Evolutionary conservation across 148 eudicot genomes (phyloP).

Genomic region (Selenicereus undatus): DNA sequence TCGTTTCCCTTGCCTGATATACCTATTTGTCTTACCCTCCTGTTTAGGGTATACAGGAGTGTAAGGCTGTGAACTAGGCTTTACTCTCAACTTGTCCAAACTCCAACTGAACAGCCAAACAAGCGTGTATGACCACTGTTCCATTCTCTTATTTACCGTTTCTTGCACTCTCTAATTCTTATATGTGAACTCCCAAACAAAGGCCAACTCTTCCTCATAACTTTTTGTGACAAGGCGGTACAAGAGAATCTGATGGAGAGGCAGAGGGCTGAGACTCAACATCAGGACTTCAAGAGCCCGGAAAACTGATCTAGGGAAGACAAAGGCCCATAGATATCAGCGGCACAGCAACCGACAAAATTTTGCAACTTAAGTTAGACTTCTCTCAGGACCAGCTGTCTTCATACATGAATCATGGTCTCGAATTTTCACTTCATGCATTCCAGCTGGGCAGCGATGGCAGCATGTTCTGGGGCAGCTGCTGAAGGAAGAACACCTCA

Average conservation of each 20-base stretch:
- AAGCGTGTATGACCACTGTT: neutral
- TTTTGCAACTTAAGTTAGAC: neutral
- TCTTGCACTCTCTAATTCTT: neutral
- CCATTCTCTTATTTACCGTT: neutral
- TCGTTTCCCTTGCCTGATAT: neutral
- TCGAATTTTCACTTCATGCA: neutral
- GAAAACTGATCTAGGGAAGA: conserved; percentile 7
- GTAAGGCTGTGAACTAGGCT: neutral
- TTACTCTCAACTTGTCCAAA: neutral
- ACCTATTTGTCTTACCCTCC: neutral
- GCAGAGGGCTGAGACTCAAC: conserved; percentile 29
- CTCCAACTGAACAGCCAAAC: neutral
- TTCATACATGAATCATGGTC: neutral
- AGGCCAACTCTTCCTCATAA: conserved; percentile 11
- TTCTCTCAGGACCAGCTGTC: neutral
- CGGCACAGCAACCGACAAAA: conserved; percentile 5
- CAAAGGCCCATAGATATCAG: neutral
- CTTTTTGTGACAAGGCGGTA: conserved; percentile 41
- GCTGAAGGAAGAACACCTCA: neutral
- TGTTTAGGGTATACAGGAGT: neutral
- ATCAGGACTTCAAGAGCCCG: conserved; percentile 29
- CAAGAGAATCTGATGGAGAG: conserved; percentile 64
- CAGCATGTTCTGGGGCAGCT: neutral
- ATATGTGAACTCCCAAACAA: neutral
- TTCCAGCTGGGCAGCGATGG: neutral